Base-by-base conservation (phyloP, 2,329 filamentous ascomycete species). In the Volutella citrinella region DNA sequence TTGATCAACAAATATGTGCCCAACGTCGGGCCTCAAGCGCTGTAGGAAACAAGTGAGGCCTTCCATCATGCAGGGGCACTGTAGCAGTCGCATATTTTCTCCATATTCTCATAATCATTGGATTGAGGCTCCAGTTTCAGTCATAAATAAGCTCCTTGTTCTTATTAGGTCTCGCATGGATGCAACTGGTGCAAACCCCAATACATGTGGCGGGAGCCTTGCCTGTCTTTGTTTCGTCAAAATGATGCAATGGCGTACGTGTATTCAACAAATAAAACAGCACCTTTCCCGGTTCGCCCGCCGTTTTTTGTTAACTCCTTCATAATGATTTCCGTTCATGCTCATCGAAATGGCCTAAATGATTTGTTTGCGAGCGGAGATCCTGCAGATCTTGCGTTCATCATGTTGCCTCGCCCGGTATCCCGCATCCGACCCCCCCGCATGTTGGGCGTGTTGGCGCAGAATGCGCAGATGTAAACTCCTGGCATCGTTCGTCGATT, bases 391-490 rank as follows among this genome's bases (percentile, higher is more conserved):
- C 46, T 45, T 33, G 44, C 28, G 18, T 54, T 46, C 26, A 47
- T 36, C 36, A 40, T 38, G 26, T 43, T 57, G 17, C 48, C 46
- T 32, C 63, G 60, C 4, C 65, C 61, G 34, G 60, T 61, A 30
- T 72, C 70, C 32, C 68, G 65, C 36, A 69, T 56, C 25, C 72
- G 66, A 15, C 69, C 64, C 19, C 67, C 68, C 16, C 72, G 65
- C 52, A 70, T 66, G 39, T 70, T 76, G 3, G 76, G 72, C 8
- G 76, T 80, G 44, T 79, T 72, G 14, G 74, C 73, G 51, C 79
- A 83, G 42, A 77, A 82, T 3, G 73, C 69, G 51, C 79, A 83
- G 21, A 82, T 75, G 46, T 82, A 83, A 6, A 82, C 74, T 10
- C 68, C 66, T 6, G 78, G 76, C 46, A 76, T 68, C n/a, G 68